Percentiles rank a stretch among this genome's conserved stretches.
Evolutionary conservation across 805 yeast genomes (phyloP).

Genomic region (Candida anglica): DNA sequence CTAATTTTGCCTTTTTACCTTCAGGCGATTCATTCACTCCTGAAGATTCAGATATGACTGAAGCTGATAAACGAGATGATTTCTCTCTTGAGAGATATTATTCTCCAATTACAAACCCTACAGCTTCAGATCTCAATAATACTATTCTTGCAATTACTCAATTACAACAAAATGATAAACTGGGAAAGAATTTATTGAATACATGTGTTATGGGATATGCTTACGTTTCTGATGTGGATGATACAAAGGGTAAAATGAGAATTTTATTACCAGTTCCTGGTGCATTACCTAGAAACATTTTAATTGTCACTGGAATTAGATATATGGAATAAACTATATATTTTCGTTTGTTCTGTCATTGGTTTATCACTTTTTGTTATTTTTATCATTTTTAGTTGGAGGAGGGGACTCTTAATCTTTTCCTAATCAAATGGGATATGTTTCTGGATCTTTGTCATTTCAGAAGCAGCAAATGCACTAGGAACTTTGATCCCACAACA

Average conservation of each 20-base stretch:
- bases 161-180: constrained; percentile 32
- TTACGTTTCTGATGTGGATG: constrained; percentile 70
- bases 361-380: no score
- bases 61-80: constrained; percentile 16
- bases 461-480: constrained; percentile 89
- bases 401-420: no score
- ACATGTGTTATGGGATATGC: constrained; percentile 76
- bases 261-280: constrained; percentile 88
- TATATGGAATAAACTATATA: constrained; percentile 76
- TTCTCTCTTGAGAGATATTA: constrained; percentile 30
- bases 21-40: constrained; percentile 39
- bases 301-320: constrained; percentile 73
- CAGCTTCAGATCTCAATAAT: constrained; percentile 61
- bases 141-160: constrained; percentile 62
- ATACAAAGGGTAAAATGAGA: constrained; percentile 61
- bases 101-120: constrained; percentile 38
- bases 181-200: constrained; percentile 46
- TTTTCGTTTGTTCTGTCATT: no score
- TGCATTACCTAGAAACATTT: constrained; percentile 67
- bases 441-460: constrained; percentile 27
- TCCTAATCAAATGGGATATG: constrained; percentile 65
- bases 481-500: constrained; percentile 97
- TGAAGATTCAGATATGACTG: constrained; percentile 14
- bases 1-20: constrained; percentile 36
- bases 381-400: no score